Conservation (phyloP, 2,329 filamentous ascomycete genomes). For the Alternaria postmessia region DNA sequence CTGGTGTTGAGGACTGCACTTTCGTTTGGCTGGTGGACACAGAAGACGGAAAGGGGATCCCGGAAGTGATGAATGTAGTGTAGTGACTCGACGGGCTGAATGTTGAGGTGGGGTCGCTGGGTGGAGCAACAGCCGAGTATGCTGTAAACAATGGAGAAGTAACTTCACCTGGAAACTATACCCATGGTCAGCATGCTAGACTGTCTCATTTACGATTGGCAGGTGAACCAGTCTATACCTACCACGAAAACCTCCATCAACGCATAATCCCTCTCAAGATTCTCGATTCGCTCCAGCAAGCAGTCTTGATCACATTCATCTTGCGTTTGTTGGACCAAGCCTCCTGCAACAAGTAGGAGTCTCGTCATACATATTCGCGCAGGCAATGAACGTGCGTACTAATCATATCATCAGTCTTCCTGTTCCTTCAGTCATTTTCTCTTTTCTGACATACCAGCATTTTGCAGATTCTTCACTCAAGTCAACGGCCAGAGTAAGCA, state of each 20-base stretch:
- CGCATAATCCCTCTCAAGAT: background rate
- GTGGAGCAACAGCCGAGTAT: background rate
- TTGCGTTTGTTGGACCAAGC: background rate
- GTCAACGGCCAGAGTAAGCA: background rate
- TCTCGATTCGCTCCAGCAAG: background rate
- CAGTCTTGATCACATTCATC: slow-evolving; percentile 2
- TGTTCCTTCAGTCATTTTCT: background rate
- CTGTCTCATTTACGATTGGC: background rate
- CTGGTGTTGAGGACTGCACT: background rate
- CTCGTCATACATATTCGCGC: background rate
- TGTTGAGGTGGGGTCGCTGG: background rate
- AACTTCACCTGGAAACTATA: background rate
- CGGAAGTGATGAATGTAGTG: background rate
- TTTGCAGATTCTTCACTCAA: background rate
- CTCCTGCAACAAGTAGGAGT: background rate
- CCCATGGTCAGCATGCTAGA: background rate
- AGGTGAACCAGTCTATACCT: background rate
- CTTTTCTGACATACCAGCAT: background rate
- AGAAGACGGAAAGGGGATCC: background rate
- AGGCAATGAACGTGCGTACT: background rate
- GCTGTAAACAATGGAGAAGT: background rate
- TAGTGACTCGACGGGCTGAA: background rate
- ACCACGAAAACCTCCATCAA: background rate
- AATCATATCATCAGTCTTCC: background rate
- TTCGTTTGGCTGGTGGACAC: background rate